These are phyloP conservation scores for Acanthamoeba royreba DNA, from an alignment of 208 protist genomes.

Conservation along the genomic window DNA sequence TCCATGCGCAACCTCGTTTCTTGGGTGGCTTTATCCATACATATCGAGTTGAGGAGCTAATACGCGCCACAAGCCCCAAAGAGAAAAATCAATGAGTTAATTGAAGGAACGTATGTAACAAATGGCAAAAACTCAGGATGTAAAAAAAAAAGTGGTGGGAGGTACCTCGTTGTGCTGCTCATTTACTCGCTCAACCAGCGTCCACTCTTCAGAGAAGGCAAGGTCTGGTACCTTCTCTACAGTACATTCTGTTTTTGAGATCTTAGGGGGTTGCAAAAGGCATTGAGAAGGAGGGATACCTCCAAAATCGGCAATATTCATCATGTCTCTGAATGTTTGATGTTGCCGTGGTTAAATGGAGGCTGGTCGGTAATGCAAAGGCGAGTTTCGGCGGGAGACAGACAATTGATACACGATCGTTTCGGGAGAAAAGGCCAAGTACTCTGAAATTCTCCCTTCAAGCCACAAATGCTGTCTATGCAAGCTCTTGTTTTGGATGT, in stretches of 20 bases:
- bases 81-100: not conserved
- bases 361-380: too few species aligned
- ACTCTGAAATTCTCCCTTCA: too few species aligned
- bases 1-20: not conserved
- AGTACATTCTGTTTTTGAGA: not conserved
- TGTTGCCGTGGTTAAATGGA: not conserved
- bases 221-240: slow-evolving; percentile 22
- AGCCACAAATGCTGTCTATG: too few species aligned
- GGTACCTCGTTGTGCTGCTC: slow-evolving; percentile 47
- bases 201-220: slow-evolving; percentile 46
- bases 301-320: not conserved
- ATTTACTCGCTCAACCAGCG: slow-evolving; percentile 33
- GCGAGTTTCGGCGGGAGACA: too few species aligned
- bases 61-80: not conserved
- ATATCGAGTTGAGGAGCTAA: slow-evolving; percentile 49
- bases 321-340: not conserved
- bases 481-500: too few species aligned
- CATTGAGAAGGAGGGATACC: not conserved
- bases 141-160: not conserved
- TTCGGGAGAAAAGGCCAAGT: too few species aligned
- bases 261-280: not conserved
- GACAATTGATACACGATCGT: too few species aligned
- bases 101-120: not conserved
- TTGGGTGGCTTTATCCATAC: not conserved
- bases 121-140: not conserved